Conservation (phyloP, 345 rosid genomes). For the Kandelia obovata region DNA sequence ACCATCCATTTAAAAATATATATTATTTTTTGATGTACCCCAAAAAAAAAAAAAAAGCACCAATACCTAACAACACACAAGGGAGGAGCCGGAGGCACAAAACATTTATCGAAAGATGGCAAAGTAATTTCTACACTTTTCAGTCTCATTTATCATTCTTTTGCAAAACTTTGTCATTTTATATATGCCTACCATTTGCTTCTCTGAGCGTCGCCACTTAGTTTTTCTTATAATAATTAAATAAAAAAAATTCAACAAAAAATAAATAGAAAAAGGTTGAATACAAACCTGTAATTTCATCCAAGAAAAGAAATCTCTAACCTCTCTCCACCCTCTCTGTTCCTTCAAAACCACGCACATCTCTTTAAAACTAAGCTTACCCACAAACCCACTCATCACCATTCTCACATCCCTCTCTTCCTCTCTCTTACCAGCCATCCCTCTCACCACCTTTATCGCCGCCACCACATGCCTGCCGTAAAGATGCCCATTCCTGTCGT, state of each 20-base stretch:
- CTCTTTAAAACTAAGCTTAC: constrained; percentile 69
- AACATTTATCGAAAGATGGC: too few relatives aligned
- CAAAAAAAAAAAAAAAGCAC: background rate
- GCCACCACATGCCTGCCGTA: constrained; percentile 86
- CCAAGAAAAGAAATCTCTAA: constrained; percentile 75
- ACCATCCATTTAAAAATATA: too few relatives aligned
- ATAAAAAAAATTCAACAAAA: background rate
- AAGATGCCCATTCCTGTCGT: constrained; percentile 68
- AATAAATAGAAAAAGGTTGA: background rate
- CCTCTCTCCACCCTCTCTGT: constrained; percentile 84
- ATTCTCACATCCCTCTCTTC: constrained; percentile 57
- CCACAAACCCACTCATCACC: constrained; percentile 76
- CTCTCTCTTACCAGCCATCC: constrained; percentile 38
- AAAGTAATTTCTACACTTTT: too few relatives aligned
- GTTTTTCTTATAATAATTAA: background rate
- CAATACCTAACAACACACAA: too few relatives aligned
- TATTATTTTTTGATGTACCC: too few relatives aligned
- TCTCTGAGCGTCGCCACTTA: too few relatives aligned
- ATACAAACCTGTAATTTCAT: constrained; percentile 80
- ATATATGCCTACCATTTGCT: too few relatives aligned
- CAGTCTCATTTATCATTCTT: too few relatives aligned
- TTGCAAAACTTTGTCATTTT: too few relatives aligned
- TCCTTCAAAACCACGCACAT: constrained; percentile 93
- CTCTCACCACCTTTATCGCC: constrained; percentile 71
- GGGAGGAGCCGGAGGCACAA: too few relatives aligned